Evolutionary conservation across 2,329 filamentous ascomycete genomes (phyloP).

Genomic region (Fusarium incarnatum): DNA sequence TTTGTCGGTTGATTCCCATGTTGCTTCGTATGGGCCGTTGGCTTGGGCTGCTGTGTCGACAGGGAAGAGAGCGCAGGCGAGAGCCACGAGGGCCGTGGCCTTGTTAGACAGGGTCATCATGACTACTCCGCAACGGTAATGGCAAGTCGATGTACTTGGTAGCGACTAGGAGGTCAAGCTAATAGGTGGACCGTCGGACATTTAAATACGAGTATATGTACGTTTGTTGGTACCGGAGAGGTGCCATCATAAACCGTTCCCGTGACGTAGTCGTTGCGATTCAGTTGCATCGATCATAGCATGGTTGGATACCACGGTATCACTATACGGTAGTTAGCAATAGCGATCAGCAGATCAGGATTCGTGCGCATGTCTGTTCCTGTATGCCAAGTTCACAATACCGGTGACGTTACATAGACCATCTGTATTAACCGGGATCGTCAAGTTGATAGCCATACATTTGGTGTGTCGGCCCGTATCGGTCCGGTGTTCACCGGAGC

Average conservation of each 20-base stretch:
- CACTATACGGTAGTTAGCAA: background rate
- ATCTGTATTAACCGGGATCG: slow-evolving; percentile 2
- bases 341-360: background rate
- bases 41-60: background rate
- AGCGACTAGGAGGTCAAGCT: background rate
- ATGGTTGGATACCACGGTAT: background rate
- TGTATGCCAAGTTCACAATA: background rate
- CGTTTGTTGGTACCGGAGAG: background rate
- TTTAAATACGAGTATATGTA: background rate
- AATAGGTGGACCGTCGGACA: background rate
- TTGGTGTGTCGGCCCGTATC: background rate
- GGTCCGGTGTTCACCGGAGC: background rate
- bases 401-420: background rate
- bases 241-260: background rate
- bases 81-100: background rate
- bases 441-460: background rate
- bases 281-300: background rate
- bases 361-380: slow-evolving; percentile 7
- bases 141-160: background rate
- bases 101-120: background rate
- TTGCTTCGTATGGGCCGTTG: slow-evolving; percentile 13
- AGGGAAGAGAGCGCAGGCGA: background rate
- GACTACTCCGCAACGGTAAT: fast-evolving
- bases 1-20: slow-evolving; percentile 27
- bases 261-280: background rate